Evolutionary conservation across 768 basidiomycete species (phyloP).

Genomic region (Pleurotus tuber-regium): DNA sequence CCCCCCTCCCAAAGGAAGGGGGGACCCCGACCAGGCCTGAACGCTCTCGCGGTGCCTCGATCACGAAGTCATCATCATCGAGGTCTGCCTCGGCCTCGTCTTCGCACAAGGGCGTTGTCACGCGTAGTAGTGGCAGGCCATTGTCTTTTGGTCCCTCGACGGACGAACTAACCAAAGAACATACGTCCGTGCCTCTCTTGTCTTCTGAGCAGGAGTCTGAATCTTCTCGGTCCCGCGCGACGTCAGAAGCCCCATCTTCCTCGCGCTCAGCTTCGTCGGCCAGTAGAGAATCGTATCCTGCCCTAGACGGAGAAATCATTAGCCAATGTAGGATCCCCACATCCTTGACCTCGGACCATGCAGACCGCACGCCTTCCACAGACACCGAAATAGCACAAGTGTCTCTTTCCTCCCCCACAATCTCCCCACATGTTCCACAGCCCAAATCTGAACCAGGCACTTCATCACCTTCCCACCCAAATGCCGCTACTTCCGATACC

Average conservation of each 20-base stretch:
- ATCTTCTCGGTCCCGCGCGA: background rate
- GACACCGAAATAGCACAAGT: too few species aligned
- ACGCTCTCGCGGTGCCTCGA: background rate
- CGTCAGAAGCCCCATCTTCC: background rate
- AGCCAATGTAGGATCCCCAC: too few species aligned
- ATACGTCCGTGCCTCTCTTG: background rate
- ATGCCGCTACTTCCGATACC: background rate
- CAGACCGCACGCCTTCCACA: too few species aligned
- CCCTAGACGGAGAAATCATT: too few species aligned
- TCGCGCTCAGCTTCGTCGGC: slow-evolving; percentile 11
- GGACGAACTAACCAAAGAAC: too few species aligned
- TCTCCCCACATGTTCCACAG: background rate
- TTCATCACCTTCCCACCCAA: background rate
- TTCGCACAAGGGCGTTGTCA: background rate
- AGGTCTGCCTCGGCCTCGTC: slow-evolving; percentile 1
- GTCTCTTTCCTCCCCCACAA: background rate
- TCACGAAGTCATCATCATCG: slow-evolving; percentile 2
- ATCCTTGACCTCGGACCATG: too few species aligned
- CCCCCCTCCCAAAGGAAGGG: background rate
- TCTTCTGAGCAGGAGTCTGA: background rate
- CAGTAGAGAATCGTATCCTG: background rate
- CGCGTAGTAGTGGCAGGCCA: too few species aligned
- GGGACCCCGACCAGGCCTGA: background rate
- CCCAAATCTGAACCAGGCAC: background rate
- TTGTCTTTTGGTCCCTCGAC: too few species aligned